Conservation (phyloP, 768 basidiomycete genomes). For the Sporobolomyces roseus region DNA sequence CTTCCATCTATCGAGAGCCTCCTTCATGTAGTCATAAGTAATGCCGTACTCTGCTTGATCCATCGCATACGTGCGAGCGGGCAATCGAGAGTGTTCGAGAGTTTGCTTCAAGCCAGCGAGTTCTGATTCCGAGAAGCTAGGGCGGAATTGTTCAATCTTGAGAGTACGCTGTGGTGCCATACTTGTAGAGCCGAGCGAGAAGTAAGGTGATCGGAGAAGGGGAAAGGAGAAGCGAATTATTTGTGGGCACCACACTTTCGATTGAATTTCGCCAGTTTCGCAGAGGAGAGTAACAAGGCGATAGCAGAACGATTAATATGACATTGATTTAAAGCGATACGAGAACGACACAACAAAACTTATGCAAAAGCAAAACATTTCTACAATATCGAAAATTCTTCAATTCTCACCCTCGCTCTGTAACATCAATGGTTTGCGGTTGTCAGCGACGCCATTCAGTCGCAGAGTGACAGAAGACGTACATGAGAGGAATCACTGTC, state of each 20-base stretch:
- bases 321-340: too few species aligned
- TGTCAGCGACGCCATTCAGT: not conserved
- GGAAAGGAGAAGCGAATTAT: not conserved
- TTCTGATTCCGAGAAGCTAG: conserved; percentile 12
- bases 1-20: conserved; percentile 37
- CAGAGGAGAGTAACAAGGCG: too few species aligned
- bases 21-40: conserved; percentile 19
- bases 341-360: not conserved
- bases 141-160: conserved; percentile 21
- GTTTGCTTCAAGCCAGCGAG: not conserved
- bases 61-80: conserved; percentile 17
- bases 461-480: not conserved
- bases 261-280: not conserved
- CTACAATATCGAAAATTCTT: not conserved
- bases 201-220: too few species aligned
- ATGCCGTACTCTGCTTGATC: conserved; percentile 24
- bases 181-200: too few species aligned
- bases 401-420: too few species aligned
- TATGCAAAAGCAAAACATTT: not conserved
- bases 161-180: conserved; percentile 20
- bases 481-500: conserved; percentile 29
- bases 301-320: too few species aligned
- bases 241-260: not conserved
- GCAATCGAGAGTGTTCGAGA: conserved; percentile 6
- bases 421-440: too few species aligned